Conservation (phyloP, 2,329 filamentous ascomycete genomes). For the Venturia effusa region DNA sequence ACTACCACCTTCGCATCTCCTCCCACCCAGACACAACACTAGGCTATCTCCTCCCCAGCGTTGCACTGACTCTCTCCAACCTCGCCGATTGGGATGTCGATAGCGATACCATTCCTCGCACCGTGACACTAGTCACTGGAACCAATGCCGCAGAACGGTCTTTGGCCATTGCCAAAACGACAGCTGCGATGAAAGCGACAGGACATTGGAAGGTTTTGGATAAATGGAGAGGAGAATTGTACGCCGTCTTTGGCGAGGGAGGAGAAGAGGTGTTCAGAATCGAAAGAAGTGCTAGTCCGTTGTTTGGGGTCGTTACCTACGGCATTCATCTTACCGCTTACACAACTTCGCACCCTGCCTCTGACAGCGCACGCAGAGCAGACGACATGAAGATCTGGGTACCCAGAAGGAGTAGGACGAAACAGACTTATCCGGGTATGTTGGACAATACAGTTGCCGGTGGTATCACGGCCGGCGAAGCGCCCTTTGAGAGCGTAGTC, state of each 20-base stretch:
- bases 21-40: constrained; percentile 49
- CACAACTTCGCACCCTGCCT: not conserved
- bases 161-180: constrained; percentile 43
- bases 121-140: constrained; percentile 51
- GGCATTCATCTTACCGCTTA: constrained; percentile 33
- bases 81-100: constrained; percentile 53
- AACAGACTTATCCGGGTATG: constrained; percentile 84
- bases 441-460: constrained; percentile 91
- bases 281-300: constrained; percentile 30
- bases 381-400: constrained; percentile 66
- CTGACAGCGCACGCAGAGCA: constrained; percentile 19
- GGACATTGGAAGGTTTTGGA: constrained; percentile 60
- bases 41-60: constrained; percentile 49
- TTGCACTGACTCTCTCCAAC: constrained; percentile 46
- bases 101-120: constrained; percentile 38
- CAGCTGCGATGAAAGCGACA: constrained; percentile 57
- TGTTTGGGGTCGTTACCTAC: constrained; percentile 34
- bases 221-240: constrained; percentile 32
- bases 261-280: constrained; percentile 30
- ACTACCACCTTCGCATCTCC: constrained; percentile 56
- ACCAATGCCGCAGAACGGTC: constrained; percentile 54
- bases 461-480: constrained; percentile 70
- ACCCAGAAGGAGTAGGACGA: constrained; percentile 61
- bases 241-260: constrained; percentile 29
- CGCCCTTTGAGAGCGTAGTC: constrained; percentile 69